Evolutionary conservation across 2,329 filamentous ascomycete genomes (phyloP), one percentile per base, ranked within the genome.

Genomic region (Acephala macrosclerotiorum): DNA sequence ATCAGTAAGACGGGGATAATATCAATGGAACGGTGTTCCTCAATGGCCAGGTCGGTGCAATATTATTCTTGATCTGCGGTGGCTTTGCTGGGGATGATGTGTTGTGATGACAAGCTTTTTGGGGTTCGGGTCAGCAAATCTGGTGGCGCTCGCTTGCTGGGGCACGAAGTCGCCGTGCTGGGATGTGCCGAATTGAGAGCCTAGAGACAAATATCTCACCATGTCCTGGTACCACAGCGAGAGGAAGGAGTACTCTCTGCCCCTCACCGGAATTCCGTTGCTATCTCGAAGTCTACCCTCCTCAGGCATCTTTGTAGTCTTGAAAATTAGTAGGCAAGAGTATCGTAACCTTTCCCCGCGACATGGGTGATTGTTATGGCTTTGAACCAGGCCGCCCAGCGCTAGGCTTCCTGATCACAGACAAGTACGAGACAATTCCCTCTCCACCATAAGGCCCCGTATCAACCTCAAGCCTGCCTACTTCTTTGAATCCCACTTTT

Each of bases 401-500:
- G 9, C n/a, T 42, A 4, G 16, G 40, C 7, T 8, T 8, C n/a
- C 40, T 42, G n/a, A 42, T 42, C 40, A 42, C n/a, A 42, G 9
- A 42, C 40, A 18, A 42, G 14, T 8, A 42, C 9, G 40, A 12
- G 5, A 42, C 16, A 5, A 42, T 42, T 42, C 40, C 16, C n/a
- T 42, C 16, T n/a, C 16, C 7, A n/a, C 16, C 16, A 16, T 42
- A 4, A 42, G 40, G 7, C 7, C n/a, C n/a, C n/a, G 40, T 42
- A 42, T 42, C 40, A n/a, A 42, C 7, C 36, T 38, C 36, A 14
- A 14, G 49, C 25, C 40, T 45, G 29, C 49, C 58, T 29, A 60
- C 47, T 16, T 60, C 58, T 25, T 49, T 60, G 26, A 60, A 60
- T 2, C 58, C 58, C 11, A 45, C 18, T 16, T 60, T 60, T 26